These are phyloP conservation scores for Pseudopyricularia cyperi DNA, from an alignment of 2,329 filamentous ascomycete species.

Conservation along the genomic window DNA sequence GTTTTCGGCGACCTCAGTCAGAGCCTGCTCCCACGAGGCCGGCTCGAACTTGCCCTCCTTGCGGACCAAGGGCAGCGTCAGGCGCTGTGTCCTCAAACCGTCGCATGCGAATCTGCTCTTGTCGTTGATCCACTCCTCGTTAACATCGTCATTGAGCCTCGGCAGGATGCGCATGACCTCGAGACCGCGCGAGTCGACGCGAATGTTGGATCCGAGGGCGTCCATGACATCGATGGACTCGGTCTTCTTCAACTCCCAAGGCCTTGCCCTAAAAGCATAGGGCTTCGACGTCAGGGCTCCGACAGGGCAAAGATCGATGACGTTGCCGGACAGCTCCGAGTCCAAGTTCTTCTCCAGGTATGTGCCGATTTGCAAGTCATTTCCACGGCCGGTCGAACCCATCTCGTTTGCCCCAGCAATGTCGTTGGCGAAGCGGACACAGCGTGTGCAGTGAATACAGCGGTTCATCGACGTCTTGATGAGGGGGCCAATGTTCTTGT, in stretches of 20 bases:
- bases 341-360: constrained; percentile 92
- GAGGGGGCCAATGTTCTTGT: constrained; percentile 97
- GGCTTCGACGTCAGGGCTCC: constrained; percentile 95
- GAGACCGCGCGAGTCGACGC: constrained; percentile 81
- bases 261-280: constrained; percentile 90
- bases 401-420: constrained; percentile 91
- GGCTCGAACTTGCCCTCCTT: constrained; percentile 85
- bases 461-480: constrained; percentile 99
- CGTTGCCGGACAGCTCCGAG: constrained; percentile 89
- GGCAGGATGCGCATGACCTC: constrained; percentile 94
- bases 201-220: constrained; percentile 84
- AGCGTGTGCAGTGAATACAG: constrained; percentile 98
- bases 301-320: constrained; percentile 96
- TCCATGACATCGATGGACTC: constrained; percentile 94
- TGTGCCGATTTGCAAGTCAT: constrained; percentile 95
- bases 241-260: constrained; percentile 93
- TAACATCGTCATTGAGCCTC: constrained; percentile 91
- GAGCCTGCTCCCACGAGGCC: constrained; percentile 87
- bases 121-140: constrained; percentile 99
- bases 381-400: constrained; percentile 87
- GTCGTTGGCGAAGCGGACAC: constrained; percentile 95
- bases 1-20: constrained; percentile 73
- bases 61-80: constrained; percentile 84
- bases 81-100: constrained; percentile 86
- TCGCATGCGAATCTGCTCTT: constrained; percentile 95